Conservation (phyloP, 2,329 filamentous ascomycete species). For the Aspergillus fijiensis region DNA sequence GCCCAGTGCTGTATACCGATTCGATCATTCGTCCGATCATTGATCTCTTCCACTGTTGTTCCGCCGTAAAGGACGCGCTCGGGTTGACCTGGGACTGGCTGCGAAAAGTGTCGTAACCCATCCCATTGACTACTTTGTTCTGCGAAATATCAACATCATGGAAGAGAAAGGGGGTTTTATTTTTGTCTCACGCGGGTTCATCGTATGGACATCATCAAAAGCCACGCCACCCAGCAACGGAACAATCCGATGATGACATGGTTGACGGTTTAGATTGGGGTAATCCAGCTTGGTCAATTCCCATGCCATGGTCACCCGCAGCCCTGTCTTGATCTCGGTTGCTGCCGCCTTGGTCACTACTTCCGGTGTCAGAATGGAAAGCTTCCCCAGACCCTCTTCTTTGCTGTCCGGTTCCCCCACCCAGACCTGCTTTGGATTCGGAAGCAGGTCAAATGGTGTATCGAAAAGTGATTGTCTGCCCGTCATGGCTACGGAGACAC, state of each 20-base stretch:
- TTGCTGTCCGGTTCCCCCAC: constrained; percentile 44
- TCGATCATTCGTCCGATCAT: constrained; percentile 44
- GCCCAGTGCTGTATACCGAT: constrained; percentile 54
- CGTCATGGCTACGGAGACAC: neutral
- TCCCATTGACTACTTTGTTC: constrained; percentile 56
- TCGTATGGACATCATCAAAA: constrained; percentile 53
- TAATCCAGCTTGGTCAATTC: constrained; percentile 57
- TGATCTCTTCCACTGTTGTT: constrained; percentile 48
- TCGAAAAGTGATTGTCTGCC: constrained; percentile 24
- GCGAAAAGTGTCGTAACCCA: constrained; percentile 52
- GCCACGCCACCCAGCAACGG: constrained; percentile 49
- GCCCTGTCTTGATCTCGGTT: constrained; percentile 53
- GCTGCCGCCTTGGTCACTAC: constrained; percentile 51
- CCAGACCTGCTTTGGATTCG: constrained; percentile 53
- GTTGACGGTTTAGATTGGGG: constrained; percentile 54
- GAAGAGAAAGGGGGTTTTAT: neutral
- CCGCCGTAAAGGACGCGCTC: constrained; percentile 53
- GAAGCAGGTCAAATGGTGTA: constrained; percentile 47
- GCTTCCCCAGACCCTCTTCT: constrained; percentile 55
- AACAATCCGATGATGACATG: constrained; percentile 53
- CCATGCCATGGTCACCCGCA: constrained; percentile 55
- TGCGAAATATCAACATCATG: constrained; percentile 5
- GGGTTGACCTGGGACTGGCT: constrained; percentile 36
- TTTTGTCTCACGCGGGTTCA: constrained; percentile 48
- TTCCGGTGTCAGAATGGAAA: constrained; percentile 53